A percentile compares a stretch with the other conserved stretches of the same genome.
Conservation (phyloP, 2,329 filamentous ascomycete species). For the Helminthosporium solani region DNA sequence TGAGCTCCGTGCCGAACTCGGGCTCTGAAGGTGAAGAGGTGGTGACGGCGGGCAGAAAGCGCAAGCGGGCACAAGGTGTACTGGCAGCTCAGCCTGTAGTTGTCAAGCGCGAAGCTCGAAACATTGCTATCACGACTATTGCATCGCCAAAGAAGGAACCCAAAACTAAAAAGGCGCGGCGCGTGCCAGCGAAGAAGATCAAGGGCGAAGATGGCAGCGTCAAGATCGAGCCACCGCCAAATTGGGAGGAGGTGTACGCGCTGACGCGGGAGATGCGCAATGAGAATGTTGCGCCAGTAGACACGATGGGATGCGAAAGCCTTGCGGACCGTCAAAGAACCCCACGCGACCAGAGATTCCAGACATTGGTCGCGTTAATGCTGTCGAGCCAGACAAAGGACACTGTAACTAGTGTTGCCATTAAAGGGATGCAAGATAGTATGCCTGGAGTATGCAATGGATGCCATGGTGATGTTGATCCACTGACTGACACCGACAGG, state of each 20-base stretch:
- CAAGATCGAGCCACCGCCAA: constrained; percentile 64
- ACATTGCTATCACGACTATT: constrained; percentile 14
- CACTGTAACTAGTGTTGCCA: constrained; percentile 81
- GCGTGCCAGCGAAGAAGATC: constrained; percentile 38
- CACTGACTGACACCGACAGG: constrained; percentile 25
- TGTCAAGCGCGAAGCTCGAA: constrained; percentile 34
- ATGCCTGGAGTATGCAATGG: constrained; percentile 54
- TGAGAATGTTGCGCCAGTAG: constrained; percentile 75
- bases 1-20: constrained; percentile 32
- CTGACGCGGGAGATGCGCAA: constrained; percentile 76
- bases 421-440: constrained; percentile 74
- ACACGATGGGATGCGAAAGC: constrained; percentile 94
- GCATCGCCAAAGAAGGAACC: constrained; percentile 24
- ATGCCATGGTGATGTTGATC: neutral
- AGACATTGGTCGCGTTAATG: constrained; percentile 87
- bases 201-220: constrained; percentile 32
- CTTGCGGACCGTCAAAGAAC: constrained; percentile 59
- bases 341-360: constrained; percentile 68
- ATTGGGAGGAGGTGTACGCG: constrained; percentile 83
- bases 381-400: constrained; percentile 92
- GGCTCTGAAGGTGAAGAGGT: constrained; percentile 24
- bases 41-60: constrained; percentile 42
- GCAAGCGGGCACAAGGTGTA: constrained; percentile 47
- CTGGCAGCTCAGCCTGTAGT: constrained; percentile 29
- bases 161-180: constrained; percentile 40